phyloP scores from a whole-genome alignment of 768 basidiomycete species.

The Russula olivacea region DNA sequence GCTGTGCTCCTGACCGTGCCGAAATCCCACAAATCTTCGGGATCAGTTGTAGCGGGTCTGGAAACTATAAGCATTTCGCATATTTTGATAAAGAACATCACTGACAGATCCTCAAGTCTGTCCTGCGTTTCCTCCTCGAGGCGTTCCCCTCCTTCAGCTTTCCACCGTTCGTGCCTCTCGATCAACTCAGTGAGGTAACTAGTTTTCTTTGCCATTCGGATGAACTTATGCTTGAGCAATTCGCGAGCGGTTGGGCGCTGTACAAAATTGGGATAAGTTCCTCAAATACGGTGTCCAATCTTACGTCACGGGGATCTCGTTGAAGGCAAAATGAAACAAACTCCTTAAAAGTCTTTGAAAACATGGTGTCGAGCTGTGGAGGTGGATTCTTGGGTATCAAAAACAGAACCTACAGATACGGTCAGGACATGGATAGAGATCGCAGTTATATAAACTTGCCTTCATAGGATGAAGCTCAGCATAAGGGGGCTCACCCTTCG shows the following conservation, averaged over 20 bases:
- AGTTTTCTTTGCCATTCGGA: constrained; percentile 91
- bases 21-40: constrained; percentile 94
- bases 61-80: not conserved
- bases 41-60: constrained; percentile 52
- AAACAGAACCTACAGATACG: constrained; percentile 71
- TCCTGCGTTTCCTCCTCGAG: constrained; percentile 66
- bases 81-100: constrained; percentile 9
- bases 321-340: constrained; percentile 92
- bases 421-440: not conserved
- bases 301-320: constrained; percentile 85
- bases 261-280: constrained; percentile 23
- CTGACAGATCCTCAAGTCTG: constrained; percentile 58
- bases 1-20: constrained; percentile 83
- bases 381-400: constrained; percentile 97
- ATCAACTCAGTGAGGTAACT: constrained; percentile 93
- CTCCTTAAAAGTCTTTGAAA: constrained; percentile 89
- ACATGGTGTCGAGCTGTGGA: constrained; percentile 82
- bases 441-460: constrained; percentile 40
- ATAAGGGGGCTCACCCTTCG: constrained; percentile 96
- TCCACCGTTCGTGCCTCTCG: constrained; percentile 92
- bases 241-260: constrained; percentile 94
- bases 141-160: constrained; percentile 76
- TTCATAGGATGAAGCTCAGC: constrained; percentile 99
- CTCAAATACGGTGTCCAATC: constrained; percentile 26
- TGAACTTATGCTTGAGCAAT: constrained; percentile 92